Conservation (phyloP, 495 filamentous ascomycete genomes). For the Xylaria sp. region DNA sequence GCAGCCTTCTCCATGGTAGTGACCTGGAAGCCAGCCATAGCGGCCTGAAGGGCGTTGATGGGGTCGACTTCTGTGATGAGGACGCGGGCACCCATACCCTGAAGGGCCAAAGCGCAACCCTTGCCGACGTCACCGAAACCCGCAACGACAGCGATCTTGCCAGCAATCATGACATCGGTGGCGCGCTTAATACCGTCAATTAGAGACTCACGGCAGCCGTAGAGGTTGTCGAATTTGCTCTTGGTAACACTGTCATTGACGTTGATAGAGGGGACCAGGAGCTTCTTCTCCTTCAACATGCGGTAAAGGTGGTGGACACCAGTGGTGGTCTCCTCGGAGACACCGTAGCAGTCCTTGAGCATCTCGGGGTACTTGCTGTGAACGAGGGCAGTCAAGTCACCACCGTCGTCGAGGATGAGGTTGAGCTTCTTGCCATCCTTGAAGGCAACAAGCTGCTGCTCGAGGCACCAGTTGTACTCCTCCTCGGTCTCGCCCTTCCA, state of each 20-base stretch:
- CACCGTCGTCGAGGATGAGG: conserved; percentile 98
- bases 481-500: conserved; percentile 99
- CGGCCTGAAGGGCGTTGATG: conserved; percentile 99
- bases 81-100: conserved; percentile 96
- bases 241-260: conserved; percentile 99
- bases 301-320: conserved; percentile 99
- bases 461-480: conserved; percentile 99
- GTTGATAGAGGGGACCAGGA: conserved; percentile 96
- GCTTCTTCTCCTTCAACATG: conserved; percentile 91
- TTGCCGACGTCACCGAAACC: conserved; percentile 99
- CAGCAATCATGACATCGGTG: conserved; percentile 99
- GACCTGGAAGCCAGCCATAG: conserved; percentile 96
- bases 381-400: conserved; percentile 94
- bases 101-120: conserved; percentile 94
- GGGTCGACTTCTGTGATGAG: conserved; percentile 97
- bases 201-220: conserved; percentile 98
- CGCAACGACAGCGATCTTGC: conserved; percentile 96
- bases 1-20: conserved; percentile 97
- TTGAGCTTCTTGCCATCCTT: conserved; percentile 96
- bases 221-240: conserved; percentile 99
- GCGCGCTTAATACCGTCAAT: conserved; percentile 99
- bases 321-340: conserved; percentile 99
- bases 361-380: conserved; percentile 98
- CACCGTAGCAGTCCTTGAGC: conserved; percentile 96
- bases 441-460: conserved; percentile 97